These are phyloP conservation scores for Boletus sp. DNA, from an alignment of 768 basidiomycete genomes.

Conservation along the genomic window DNA sequence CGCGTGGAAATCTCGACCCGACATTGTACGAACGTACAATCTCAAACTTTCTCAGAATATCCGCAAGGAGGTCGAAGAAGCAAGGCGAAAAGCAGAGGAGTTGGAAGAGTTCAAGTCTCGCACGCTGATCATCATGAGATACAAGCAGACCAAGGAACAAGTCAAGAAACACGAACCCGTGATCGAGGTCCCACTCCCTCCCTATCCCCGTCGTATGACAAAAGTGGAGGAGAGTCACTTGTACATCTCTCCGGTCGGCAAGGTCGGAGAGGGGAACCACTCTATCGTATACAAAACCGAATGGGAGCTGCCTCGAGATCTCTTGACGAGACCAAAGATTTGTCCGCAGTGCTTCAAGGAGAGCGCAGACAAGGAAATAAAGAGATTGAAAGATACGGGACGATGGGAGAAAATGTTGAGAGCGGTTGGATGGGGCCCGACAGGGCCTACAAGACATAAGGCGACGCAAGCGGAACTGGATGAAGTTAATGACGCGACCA, in stretches of 20 bases:
- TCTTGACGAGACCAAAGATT: slow-evolving; percentile 34
- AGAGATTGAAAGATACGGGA: slow-evolving; percentile 21
- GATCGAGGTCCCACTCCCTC: too few species aligned
- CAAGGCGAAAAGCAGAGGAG: slow-evolving; percentile 5
- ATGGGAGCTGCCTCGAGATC: slow-evolving; percentile 49
- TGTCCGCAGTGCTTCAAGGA: slow-evolving; percentile 41
- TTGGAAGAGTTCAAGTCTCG: slow-evolving; percentile 12
- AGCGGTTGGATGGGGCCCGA: slow-evolving; percentile 8
- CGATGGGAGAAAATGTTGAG: slow-evolving; percentile 18
- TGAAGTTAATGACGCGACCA: background rate
- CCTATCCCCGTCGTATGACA: slow-evolving; percentile 12
- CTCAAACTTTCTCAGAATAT: slow-evolving; percentile 14
- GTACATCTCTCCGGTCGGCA: slow-evolving; percentile 40
- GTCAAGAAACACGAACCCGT: slow-evolving; percentile 36
- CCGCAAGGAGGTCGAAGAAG: background rate
- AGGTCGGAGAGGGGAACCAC: slow-evolving; percentile 49
- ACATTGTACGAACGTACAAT: slow-evolving; percentile 33
- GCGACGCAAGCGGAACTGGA: background rate
- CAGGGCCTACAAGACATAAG: background rate
- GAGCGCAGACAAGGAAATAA: slow-evolving; percentile 24
- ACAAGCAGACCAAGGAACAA: slow-evolving; percentile 12
- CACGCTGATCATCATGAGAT: slow-evolving; percentile 15
- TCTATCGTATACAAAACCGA: slow-evolving; percentile 51
- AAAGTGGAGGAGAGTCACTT: slow-evolving; percentile 45
- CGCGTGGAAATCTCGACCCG: slow-evolving; percentile 28